Percentiles rank a stretch among this genome's conserved stretches.
phyloP scores from a whole-genome alignment of 192 early-diverging fungal species.

The Haplosporangium gracile region DNA sequence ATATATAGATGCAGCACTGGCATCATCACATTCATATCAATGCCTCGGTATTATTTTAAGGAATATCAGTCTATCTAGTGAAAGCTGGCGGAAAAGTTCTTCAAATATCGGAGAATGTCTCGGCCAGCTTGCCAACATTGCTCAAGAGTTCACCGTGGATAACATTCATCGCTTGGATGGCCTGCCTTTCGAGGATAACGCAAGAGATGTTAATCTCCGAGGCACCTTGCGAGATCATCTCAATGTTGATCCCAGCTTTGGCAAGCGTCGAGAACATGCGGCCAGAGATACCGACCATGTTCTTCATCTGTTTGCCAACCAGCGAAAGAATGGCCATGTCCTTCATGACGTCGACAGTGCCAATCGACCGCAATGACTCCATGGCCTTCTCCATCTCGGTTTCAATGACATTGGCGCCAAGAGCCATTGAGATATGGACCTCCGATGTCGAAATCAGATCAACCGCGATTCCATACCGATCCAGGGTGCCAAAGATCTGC shows the following conservation, averaged over 20 bases:
- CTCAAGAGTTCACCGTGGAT: conserved; percentile 86
- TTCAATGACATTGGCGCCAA: conserved; percentile 72
- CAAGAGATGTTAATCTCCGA: conserved; percentile 99
- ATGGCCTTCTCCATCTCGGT: conserved; percentile 85
- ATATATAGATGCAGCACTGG: too few species aligned
- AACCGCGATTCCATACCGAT: conserved; percentile 92
- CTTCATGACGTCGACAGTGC: conserved; percentile 86
- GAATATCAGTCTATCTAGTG: background rate
- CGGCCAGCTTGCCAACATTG: conserved; percentile 38
- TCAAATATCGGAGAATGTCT: background rate
- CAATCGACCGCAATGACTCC: conserved; percentile 81
- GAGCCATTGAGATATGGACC: conserved; percentile 93
- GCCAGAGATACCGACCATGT: conserved; percentile 96
- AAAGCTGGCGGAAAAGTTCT: background rate
- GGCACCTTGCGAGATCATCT: conserved; percentile 99
- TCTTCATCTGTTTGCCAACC: conserved; percentile 96
- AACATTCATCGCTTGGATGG: conserved; percentile 83
- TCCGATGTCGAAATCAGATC: conserved; percentile 95
- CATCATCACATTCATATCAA: too few species aligned
- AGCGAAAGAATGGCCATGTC: conserved; percentile 97
- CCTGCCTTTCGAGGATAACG: conserved; percentile 85
- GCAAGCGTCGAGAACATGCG: conserved; percentile 95
- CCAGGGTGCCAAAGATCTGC: conserved; percentile 92
- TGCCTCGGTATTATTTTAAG: background rate
- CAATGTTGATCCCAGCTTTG: conserved; percentile 92